Percentiles rank a stretch among this genome's conserved stretches.
phyloP scores from a whole-genome alignment of 2,329 filamentous ascomycete genomes.

The Ophiostoma sp. region DNA sequence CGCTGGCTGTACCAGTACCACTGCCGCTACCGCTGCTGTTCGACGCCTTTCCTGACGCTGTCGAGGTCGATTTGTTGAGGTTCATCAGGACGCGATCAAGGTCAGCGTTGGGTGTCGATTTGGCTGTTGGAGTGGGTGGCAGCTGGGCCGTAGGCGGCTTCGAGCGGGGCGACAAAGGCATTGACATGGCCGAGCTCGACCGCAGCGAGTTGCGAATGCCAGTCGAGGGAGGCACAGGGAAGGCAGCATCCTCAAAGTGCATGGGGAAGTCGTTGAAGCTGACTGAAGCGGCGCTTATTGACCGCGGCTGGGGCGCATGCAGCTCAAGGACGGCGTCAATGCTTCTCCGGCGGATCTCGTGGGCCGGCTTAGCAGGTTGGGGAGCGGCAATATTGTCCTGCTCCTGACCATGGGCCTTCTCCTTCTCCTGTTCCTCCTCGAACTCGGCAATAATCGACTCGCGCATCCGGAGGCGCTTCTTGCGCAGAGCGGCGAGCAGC shows the following conservation, averaged over 20 bases:
- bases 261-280: constrained; percentile 23
- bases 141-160: constrained; percentile 16
- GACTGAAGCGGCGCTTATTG: constrained; percentile 18
- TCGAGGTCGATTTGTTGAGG: constrained; percentile 26
- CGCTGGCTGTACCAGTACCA: constrained; percentile 11
- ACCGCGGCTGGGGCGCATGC: constrained; percentile 22
- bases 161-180: constrained; percentile 6
- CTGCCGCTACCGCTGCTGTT: constrained; percentile 12
- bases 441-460: constrained; percentile 48
- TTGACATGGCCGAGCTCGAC: neutral
- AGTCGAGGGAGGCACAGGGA: constrained; percentile 18
- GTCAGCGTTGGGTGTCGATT: constrained; percentile 12
- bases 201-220: constrained; percentile 13
- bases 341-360: constrained; percentile 19
- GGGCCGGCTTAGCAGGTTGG: neutral
- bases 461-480: constrained; percentile 58
- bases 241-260: constrained; percentile 24
- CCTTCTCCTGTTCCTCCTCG: constrained; percentile 38
- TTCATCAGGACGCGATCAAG: constrained; percentile 32
- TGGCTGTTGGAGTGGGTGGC: neutral
- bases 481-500: constrained; percentile 56
- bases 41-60: neutral
- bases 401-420: neutral
- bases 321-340: constrained; percentile 22
- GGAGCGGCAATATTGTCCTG: constrained; percentile 2